A percentile compares a stretch with the other conserved stretches of the same genome.
phyloP scores from a whole-genome alignment of 306 rosid species.

The Mucuna pruriens region DNA sequence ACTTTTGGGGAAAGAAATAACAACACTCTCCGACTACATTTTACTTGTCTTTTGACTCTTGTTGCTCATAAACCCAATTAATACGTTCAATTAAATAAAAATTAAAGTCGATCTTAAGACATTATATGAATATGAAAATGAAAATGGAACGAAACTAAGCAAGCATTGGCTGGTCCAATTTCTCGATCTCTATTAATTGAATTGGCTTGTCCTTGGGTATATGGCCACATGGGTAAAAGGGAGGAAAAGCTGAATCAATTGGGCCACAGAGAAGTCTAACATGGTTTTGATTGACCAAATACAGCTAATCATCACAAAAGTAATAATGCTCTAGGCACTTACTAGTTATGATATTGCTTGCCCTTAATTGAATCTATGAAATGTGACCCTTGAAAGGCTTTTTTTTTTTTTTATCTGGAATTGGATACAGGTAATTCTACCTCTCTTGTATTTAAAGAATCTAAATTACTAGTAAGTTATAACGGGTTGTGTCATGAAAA shows the following conservation, averaged over 20 bases:
- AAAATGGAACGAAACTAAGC: not conserved
- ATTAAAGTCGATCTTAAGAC: no score
- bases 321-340: not conserved
- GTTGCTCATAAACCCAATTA: not conserved
- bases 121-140: no score
- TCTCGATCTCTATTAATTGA: not conserved
- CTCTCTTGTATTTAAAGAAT: no score
- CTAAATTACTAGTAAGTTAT: no score
- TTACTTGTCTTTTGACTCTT: not conserved
- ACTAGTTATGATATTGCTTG: not conserved
- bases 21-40: not conserved
- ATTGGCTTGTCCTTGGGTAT: conserved; percentile 8
- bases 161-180: conserved; percentile 5
- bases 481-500: not conserved
- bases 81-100: not conserved
- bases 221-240: conserved; percentile 7
- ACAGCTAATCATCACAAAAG: not conserved
- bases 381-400: not conserved
- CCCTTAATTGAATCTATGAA: not conserved
- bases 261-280: conserved; percentile 27
- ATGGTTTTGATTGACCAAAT: conserved; percentile 38
- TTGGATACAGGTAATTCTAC: no score
- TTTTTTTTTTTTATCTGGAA: no score
- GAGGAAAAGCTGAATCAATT: not conserved
- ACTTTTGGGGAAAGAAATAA: not conserved